These are phyloP conservation scores for Dendrostoma leiphaemia DNA, from an alignment of 2,329 filamentous ascomycete genomes.

Conservation along the genomic window DNA sequence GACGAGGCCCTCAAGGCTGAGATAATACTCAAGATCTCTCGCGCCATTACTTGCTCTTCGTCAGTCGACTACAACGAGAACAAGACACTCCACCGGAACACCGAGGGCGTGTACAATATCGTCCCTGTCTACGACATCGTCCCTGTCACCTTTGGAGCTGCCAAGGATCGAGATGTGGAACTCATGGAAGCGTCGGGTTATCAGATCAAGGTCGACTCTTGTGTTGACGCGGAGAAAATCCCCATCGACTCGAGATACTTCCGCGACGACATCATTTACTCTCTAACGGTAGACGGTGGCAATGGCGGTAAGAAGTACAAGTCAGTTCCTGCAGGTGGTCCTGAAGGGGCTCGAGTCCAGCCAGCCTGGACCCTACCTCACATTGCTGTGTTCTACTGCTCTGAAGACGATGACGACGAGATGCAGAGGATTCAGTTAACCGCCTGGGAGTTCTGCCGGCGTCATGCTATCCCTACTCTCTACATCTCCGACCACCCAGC, in stretches of 20 bases:
- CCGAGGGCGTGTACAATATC: conserved; percentile 48
- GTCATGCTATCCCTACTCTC: conserved; percentile 45
- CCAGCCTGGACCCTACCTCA: conserved; percentile 47
- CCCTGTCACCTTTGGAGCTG: conserved; percentile 46
- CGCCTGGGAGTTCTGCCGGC: conserved; percentile 46
- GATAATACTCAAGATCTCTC: conserved; percentile 47
- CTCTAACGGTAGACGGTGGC: conserved; percentile 39
- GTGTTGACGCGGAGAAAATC: conserved; percentile 37
- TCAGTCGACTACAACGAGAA: conserved; percentile 29
- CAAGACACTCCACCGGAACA: conserved; percentile 28
- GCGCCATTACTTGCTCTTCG: conserved; percentile 42
- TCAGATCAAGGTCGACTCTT: conserved; percentile 51
- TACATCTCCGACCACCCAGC: conserved; percentile 45
- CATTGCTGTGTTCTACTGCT: conserved; percentile 48
- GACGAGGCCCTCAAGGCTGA: conserved; percentile 37
- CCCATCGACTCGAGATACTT: conserved; percentile 23
- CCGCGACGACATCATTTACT: conserved; percentile 31
- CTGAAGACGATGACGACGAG: conserved; percentile 38
- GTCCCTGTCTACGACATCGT: conserved; percentile 51
- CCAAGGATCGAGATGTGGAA: conserved; percentile 46
- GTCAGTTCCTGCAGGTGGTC: conserved; percentile 33
- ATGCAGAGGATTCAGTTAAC: conserved; percentile 37
- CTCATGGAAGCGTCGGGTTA: conserved; percentile 50
- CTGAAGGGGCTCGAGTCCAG: conserved; percentile 33
- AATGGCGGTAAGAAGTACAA: conserved; percentile 34